A percentile compares a stretch with the other conserved stretches of the same genome.
These are phyloP conservation scores for Venturiaceae sp. DNA, from an alignment of 2,329 filamentous ascomycete species.

Conservation along the genomic window DNA sequence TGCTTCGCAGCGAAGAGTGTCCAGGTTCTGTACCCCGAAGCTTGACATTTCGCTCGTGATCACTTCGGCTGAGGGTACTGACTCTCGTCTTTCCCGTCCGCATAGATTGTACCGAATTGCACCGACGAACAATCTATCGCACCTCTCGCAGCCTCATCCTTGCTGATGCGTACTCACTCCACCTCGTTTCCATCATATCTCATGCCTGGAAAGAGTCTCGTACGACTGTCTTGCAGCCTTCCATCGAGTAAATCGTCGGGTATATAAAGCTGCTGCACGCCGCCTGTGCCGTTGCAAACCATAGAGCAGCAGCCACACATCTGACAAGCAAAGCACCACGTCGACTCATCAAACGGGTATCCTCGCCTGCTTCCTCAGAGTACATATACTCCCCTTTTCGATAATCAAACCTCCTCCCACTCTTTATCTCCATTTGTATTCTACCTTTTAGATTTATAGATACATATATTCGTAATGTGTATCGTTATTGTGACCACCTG, in stretches of 20 bases:
- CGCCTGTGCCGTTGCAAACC: not conserved
- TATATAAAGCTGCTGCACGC: not conserved
- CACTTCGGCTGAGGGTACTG: not conserved
- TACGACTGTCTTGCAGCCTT: not conserved
- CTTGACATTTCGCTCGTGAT: not conserved
- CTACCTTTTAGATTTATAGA: not conserved
- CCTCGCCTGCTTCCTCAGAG: not conserved
- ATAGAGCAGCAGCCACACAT: not conserved
- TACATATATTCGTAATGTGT: slow-evolving; percentile 27
- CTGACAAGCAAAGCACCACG: not conserved
- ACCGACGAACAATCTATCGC: not conserved
- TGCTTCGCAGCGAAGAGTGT: too few relatives aligned
- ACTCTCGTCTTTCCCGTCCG: not conserved
- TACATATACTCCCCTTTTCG: not conserved
- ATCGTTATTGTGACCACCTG: slow-evolving; percentile 39
- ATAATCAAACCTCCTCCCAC: not conserved
- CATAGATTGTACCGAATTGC: not conserved
- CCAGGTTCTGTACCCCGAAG: too few relatives aligned
- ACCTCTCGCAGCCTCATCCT: not conserved
- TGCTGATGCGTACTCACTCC: not conserved
- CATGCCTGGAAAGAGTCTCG: not conserved
- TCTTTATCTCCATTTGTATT: not conserved
- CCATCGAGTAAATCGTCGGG: too few relatives aligned
- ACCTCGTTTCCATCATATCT: not conserved
- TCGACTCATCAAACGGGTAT: not conserved